Base-by-base conservation (phyloP, 2,329 filamentous ascomycete species). In the Neofusicoccum umdonicola region DNA sequence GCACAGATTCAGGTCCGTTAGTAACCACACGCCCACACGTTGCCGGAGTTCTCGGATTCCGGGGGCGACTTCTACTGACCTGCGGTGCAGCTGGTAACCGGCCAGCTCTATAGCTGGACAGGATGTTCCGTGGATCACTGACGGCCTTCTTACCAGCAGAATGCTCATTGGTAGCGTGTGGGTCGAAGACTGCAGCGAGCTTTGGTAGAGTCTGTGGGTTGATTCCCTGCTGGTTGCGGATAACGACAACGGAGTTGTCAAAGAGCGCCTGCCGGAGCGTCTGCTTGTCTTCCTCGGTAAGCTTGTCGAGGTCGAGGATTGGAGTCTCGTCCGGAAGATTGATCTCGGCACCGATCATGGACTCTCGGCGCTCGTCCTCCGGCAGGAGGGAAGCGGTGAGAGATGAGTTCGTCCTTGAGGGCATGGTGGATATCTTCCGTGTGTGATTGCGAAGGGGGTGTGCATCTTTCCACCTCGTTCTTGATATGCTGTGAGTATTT, bases 71-170 rank as follows among this genome's bases (percentile, higher is more conserved):
- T 31, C 27, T 31, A 7, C 27, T 31, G 27, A 31, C 27, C 4
- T 7, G 6, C 2, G 68, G 68, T 6, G 68, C 68, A 15, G 61
- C 51, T 37, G 69, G 69, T 3, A 68, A 58, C 47, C 64, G 48
- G 9, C 51, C 57, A 31, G 57, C 64, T 17, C 57, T 34, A 39
- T 68, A 65, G 6, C 42, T 34, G 1, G 66, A 56, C 15, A 68
- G 41, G 19, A 68, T 68, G 52, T 66, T 65, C 15, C 47, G 44
- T 13, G 57, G 51, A 42, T 70, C 67, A 4, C 60, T 69, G 3
- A 69, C 66, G 42, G 67, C 64, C 44, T 68, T 68, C 27, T 63
- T 58, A 15, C 69, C 69, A 9, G 68, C 68, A 12, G 68, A 69
- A 62, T 71, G 68, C 11, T 67, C 65, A 19, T 68, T 66, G 15